These are phyloP conservation scores for Dendrocalamus sinicus DNA, from an alignment of 176 grass and related monocot genomes.

Conservation along the genomic window DNA sequence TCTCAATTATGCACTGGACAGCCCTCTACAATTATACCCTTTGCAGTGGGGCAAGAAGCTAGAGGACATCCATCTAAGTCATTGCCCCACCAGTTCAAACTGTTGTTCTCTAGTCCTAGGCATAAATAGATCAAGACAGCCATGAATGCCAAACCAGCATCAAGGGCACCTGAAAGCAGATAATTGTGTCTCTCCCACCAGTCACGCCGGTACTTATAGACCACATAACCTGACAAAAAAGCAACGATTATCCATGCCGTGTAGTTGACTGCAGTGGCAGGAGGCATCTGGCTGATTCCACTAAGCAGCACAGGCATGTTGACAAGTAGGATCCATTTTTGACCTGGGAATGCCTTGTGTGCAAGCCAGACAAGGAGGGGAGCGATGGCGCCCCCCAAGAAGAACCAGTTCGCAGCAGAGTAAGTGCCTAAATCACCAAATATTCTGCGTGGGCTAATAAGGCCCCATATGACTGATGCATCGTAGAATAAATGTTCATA, in stretches of 20 bases:
- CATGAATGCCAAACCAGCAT: constrained; percentile 95
- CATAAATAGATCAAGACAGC: constrained; percentile 84
- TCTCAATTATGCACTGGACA: constrained; percentile 62
- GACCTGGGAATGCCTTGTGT: constrained; percentile 69
- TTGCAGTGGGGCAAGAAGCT: constrained; percentile 78
- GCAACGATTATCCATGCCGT: constrained; percentile 80
- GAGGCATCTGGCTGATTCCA: constrained; percentile 67
- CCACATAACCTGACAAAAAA: constrained; percentile 90
- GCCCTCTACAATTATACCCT: constrained; percentile 70
- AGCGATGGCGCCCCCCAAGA: constrained; percentile 81
- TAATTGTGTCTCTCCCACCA: constrained; percentile 97
- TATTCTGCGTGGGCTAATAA: constrained; percentile 84
- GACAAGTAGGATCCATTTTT: constrained; percentile 78
- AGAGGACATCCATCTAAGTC: constrained; percentile 87
- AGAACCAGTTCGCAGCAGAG: constrained; percentile 93
- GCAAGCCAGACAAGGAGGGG: constrained; percentile 84
- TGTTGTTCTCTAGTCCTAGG: constrained; percentile 71
- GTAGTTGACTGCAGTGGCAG: constrained; percentile 91
- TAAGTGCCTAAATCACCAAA: constrained; percentile 83
- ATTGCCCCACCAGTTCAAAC: constrained; percentile 88
- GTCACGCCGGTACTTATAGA: constrained; percentile 71
- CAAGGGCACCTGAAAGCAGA: constrained; percentile 81
- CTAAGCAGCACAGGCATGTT: constrained; percentile 86
- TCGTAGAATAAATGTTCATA: constrained; percentile 89
- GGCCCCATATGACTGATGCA: constrained; percentile 95